phyloP scores from a whole-genome alignment of 805 yeast species.

The Suhomyces sp. region DNA sequence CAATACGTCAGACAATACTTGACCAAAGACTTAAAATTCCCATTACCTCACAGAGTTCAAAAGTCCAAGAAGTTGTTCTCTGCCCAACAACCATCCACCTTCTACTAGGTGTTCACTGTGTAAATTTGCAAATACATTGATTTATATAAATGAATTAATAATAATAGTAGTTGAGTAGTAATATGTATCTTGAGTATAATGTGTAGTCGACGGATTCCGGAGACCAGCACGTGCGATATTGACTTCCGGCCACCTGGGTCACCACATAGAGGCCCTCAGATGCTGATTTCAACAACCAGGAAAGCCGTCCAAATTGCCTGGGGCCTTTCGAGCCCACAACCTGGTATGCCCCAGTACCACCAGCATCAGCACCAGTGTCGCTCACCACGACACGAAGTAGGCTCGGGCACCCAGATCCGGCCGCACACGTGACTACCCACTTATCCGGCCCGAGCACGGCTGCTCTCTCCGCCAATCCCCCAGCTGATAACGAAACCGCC shows the following conservation, averaged over 20 bases:
- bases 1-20: slow-evolving; percentile 98
- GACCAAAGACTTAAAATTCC: slow-evolving; percentile 95
- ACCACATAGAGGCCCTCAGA: background rate
- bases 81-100: slow-evolving; percentile 94
- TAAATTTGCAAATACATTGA: slow-evolving; percentile 6
- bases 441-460: background rate
- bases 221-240: background rate
- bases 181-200: background rate
- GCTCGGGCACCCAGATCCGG: background rate
- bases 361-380: background rate
- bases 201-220: background rate
- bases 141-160: slow-evolving; percentile 8
- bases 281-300: background rate
- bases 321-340: background rate
- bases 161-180: slow-evolving; percentile 2
- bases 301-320: background rate
- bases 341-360: background rate
- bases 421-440: background rate
- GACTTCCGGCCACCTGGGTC: background rate
- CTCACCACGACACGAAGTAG: background rate
- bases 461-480: background rate
- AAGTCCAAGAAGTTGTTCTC: slow-evolving; percentile 86
- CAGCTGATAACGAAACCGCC: background rate
- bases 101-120: slow-evolving; percentile 61
- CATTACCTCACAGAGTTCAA: slow-evolving; percentile 99